These are phyloP conservation scores for Cokeromyces recurvatus DNA, from an alignment of 371 early-diverging fungal genomes.

Conservation along the genomic window DNA sequence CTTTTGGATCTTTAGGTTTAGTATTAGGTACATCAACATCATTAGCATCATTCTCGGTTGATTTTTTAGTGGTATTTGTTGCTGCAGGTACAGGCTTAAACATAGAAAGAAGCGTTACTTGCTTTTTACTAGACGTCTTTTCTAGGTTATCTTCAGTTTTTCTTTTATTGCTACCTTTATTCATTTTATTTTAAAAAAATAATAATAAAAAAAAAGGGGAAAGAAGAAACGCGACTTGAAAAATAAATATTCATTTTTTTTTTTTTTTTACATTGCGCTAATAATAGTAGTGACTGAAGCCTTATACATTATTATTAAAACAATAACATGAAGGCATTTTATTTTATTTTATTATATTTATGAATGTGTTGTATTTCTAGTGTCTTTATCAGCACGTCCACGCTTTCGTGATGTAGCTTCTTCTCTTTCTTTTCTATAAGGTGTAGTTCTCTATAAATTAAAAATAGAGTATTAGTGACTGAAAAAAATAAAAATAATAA, in stretches of 20 bases:
- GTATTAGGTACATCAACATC: background rate
- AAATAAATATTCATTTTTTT: too few species aligned
- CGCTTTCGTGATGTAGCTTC: conserved; percentile 2
- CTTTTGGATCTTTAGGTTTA: conserved; percentile 6
- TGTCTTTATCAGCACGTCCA: conserved; percentile 2
- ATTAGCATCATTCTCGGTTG: background rate
- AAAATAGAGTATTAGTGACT: too few species aligned
- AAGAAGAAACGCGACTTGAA: too few species aligned
- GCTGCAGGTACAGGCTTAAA: conserved; percentile 19
- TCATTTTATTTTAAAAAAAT: background rate
- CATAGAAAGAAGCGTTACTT: conserved; percentile 30
- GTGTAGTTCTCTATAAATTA: conserved; percentile 16
- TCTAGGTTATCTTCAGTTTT: background rate
- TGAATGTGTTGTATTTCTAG: too few species aligned
- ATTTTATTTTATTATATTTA: too few species aligned
- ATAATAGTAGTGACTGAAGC: too few species aligned
- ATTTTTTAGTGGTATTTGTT: background rate
- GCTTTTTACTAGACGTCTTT: conserved; percentile 11
- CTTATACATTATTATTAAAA: too few species aligned
- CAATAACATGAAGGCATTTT: too few species aligned
- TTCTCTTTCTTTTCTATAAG: conserved; percentile 12
- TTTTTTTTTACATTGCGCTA: too few species aligned
- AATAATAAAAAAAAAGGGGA: background rate
- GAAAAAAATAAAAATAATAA: too few species aligned
- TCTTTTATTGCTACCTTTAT: background rate